Base-by-base conservation (phyloP, 805 yeast species). In the Wickerhamia fluorescens region DNA sequence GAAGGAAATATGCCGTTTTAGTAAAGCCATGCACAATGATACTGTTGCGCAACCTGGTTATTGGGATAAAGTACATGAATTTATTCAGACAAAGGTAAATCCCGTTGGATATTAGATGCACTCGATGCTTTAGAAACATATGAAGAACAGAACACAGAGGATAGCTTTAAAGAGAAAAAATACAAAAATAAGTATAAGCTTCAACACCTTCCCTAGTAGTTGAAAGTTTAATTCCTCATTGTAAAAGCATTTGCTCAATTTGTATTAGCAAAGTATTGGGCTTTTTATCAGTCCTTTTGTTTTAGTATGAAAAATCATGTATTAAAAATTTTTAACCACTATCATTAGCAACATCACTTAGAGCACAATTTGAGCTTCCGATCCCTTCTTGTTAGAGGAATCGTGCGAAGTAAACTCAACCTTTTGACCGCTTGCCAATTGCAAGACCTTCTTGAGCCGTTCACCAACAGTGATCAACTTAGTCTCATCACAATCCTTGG, bases 361-460 rank as follows among this genome's bases (percentile, higher is more conserved):
- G 39, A 58, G 48, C 27, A 56, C 47, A 41, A 56, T 56, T 40
- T 51, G 58, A 24, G 58, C 49, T 34, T 53, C 55, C 20, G 57
- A 45, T 29, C 62, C 65, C 49, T 55, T 61, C 42, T 51, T 56
- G 45, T 54, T 56, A 28, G 65, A 58, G 39, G 67, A 71, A 52
- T 73, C 77, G 58, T 81, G 92, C 36, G 78, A 62, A 52, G 66
- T 67, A 63, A 85, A 88, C 66, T 88, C 96, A 45, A 89, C 67
- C 52, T 75, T 73, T 45, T 82, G 89, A 38, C 68, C 75, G 29
- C 76, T 87, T 36, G 70, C 64, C 49, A 89, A 73, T 56, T 75
- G 80, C 54, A 89, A 71, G 27, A 84, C 85, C 59, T 75, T 78
- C 73, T 86, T 89, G 62, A 89, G 83, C 55, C 79, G 78, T 53